phyloP scores from a whole-genome alignment of 768 basidiomycete species.

The Porpolomopsis calyptriformis region DNA sequence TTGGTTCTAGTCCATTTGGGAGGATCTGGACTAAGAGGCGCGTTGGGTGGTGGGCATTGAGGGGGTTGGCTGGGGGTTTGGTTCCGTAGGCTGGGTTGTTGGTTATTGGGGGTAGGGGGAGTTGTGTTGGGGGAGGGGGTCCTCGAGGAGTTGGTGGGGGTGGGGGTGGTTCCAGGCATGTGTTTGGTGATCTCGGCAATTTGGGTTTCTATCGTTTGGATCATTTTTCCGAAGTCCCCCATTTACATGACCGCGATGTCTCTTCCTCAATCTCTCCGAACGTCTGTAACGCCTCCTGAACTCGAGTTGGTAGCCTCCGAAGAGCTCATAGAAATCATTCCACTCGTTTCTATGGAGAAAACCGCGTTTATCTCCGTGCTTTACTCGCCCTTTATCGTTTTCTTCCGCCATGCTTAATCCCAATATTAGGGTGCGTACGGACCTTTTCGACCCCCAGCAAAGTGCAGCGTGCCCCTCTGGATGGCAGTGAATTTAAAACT shows the following conservation, averaged over 20 bases:
- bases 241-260: constrained; percentile 64
- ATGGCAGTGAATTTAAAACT: constrained; percentile 88
- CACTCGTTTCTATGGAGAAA: constrained; percentile 81
- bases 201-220: too few relatives aligned
- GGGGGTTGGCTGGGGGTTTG: too few relatives aligned
- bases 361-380: constrained; percentile 85
- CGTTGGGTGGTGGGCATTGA: too few relatives aligned
- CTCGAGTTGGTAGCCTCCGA: constrained; percentile 84
- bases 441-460: constrained; percentile 80
- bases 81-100: too few relatives aligned
- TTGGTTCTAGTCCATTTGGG: too few relatives aligned
- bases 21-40: too few relatives aligned
- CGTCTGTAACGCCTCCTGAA: constrained; percentile 72
- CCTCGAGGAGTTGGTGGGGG: too few relatives aligned
- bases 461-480: constrained; percentile 87
- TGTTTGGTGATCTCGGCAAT: too few relatives aligned
- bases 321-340: constrained; percentile 75
- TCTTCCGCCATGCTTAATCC: constrained; percentile 5
- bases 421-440: constrained; percentile 76
- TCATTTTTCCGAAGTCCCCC: too few relatives aligned
- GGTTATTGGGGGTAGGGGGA: too few relatives aligned
- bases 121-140: too few relatives aligned
- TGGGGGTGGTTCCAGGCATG: too few relatives aligned
- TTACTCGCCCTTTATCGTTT: constrained; percentile 9
- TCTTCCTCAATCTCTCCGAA: constrained; percentile 58